Evolutionary conservation across 1,284 basidiomycete species (phyloP).

Genomic region (Veloboletus limbatus): DNA sequence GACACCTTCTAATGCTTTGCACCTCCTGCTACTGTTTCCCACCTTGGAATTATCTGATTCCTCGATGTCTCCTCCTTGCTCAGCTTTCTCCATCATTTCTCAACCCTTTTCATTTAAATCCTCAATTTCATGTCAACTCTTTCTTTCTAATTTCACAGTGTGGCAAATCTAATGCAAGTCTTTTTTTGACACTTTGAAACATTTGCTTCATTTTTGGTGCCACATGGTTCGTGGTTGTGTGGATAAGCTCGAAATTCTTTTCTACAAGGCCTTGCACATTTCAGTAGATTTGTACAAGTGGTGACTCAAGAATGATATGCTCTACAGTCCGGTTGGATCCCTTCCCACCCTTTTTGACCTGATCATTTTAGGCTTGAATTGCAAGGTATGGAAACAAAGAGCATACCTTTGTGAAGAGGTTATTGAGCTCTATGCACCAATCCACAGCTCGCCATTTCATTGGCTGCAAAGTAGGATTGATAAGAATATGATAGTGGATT

Average conservation of each 20-base stretch:
- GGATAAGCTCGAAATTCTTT: neutral
- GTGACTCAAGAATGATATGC: conserved; percentile 28
- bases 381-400: too few species aligned
- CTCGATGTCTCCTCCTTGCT: too few species aligned
- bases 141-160: neutral
- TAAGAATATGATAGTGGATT: conserved; percentile 16
- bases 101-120: neutral
- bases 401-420: conserved; percentile 24
- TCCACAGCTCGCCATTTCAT: conserved; percentile 17
- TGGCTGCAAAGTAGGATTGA: conserved; percentile 20
- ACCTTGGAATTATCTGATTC: too few species aligned
- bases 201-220: neutral
- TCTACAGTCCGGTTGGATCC: conserved; percentile 21
- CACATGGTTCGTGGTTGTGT: neutral
- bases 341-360: conserved; percentile 10
- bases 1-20: too few species aligned
- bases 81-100: conserved; percentile 3
- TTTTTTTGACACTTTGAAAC: neutral
- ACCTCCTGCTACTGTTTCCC: too few species aligned
- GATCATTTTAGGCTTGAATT: too few species aligned
- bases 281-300: conserved; percentile 26
- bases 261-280: neutral
- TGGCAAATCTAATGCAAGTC: neutral
- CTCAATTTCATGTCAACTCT: neutral
- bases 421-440: conserved; percentile 24